Conservation (phyloP, 352 stramenopile species). For the Blastocystis sp. region DNA sequence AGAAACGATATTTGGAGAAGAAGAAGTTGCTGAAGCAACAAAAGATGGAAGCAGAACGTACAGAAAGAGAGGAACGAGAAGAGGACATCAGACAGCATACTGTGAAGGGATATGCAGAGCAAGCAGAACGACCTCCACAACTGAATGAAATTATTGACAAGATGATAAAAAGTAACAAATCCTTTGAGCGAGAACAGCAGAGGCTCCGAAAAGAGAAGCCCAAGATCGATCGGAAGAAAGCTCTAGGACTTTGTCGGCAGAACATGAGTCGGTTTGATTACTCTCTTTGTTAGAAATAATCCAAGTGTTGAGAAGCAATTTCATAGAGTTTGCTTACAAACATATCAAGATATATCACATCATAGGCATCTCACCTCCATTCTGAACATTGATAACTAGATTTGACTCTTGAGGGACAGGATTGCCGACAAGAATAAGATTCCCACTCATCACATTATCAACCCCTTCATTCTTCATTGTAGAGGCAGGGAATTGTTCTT, state of each 20-base stretch:
- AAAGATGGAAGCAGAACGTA: background rate
- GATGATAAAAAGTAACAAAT: constrained; percentile 37
- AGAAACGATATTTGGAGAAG: constrained; percentile 13
- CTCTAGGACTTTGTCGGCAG: background rate
- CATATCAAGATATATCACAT: background rate
- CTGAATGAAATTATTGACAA: constrained; percentile 38
- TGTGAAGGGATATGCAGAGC: background rate
- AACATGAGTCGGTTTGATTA: constrained; percentile 49
- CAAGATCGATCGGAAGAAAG: constrained; percentile 15
- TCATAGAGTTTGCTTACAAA: background rate
- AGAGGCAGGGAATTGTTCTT: background rate
- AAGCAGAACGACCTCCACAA: constrained; percentile 42
- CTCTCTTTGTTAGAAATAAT: constrained; percentile 16
- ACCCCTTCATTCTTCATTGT: background rate
- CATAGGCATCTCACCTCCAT: background rate
- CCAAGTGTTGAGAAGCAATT: background rate
- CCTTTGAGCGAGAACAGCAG: background rate
- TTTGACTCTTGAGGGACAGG: background rate
- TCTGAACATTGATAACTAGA: constrained; percentile 9
- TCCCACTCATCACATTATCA: background rate
- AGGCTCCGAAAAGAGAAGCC: background rate
- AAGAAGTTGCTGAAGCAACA: background rate
- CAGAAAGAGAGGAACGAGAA: background rate
- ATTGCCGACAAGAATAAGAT: background rate
- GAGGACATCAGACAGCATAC: background rate